Evolutionary conservation across 371 early-diverging fungal genomes (phyloP), one percentile per base, ranked within the genome.

Genomic region (Mortierella sp.): DNA sequence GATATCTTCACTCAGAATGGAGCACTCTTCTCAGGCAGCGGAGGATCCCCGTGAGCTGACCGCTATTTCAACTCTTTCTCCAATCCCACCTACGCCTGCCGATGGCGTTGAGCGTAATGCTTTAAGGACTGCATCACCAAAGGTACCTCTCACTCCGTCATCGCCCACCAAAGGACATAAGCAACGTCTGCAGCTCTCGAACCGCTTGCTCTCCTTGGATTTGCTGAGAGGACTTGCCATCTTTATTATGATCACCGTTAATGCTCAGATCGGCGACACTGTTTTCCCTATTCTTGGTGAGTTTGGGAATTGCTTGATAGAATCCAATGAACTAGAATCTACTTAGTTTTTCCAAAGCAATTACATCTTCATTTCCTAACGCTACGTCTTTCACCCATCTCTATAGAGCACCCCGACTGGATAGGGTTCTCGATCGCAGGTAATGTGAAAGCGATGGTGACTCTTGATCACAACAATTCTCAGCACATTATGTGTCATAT

Each of bases 401-500:
- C 30, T 12, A 47, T 73, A 62, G 65, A 26, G 1, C 87, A 87
- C 62, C 79, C 86, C 0, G 85, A 67, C 5, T 89, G 88, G 87
- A 69, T 85, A 39, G 89, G 89, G 9, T 83, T 87, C 43, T 74
- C 87, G 18, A 68, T 86, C 45, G 89, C 87, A 52, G 89, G 87
- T 75, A 64, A 80, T 83, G 83, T 62, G 49, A 73, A 30, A 55
- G 78, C 5, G 83, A 83, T 1, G 47, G 22, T 22, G 32, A 39
- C 26, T 16, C 60, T 40, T 35, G 35, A 20, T 32, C 11, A 57
- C 26, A 20, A 8, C 4, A 22, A 37, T 20, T 37, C 22, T 32
- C 1, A 10, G 12, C 61, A 22, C n/a, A 8, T n/a, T 4, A n/a
- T 51, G n/a, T n/a, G 51, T n/a, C n/a, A n/a, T 9, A 9, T 1